These are phyloP conservation scores for Auriculariales sp. DNA, from an alignment of 768 basidiomycete genomes.

Conservation along the genomic window DNA sequence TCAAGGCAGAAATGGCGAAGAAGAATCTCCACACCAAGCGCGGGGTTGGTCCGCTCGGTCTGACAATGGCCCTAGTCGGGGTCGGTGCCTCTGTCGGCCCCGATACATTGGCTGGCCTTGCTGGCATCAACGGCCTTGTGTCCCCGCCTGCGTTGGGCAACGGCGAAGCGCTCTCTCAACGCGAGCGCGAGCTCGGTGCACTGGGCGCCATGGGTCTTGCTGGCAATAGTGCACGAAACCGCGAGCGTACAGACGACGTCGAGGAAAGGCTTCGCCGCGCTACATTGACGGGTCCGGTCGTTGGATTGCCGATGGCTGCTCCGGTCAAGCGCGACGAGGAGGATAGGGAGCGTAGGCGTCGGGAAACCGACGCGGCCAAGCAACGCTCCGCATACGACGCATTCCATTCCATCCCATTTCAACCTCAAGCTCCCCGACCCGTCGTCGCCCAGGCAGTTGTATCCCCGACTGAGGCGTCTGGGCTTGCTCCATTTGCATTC, in stretches of 20 bases:
- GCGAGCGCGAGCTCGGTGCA: slow-evolving; percentile 34
- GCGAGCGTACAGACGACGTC: slow-evolving; percentile 49
- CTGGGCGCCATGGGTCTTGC: slow-evolving; percentile 33
- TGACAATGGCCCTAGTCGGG: slow-evolving; percentile 11
- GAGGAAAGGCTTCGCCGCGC: slow-evolving; percentile 7
- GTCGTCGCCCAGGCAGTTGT: slow-evolving; percentile 12
- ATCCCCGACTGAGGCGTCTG: not conserved
- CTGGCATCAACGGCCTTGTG: slow-evolving; percentile 13
- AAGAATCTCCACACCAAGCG: slow-evolving; percentile 97
- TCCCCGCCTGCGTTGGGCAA: slow-evolving; percentile 5
- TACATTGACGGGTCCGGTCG: not conserved
- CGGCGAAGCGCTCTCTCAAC: slow-evolving; percentile 20
- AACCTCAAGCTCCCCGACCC: slow-evolving; percentile 21
- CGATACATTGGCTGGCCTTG: slow-evolving; percentile 15
- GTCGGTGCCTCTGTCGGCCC: slow-evolving; percentile 14
- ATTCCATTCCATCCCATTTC: slow-evolving; percentile 48
- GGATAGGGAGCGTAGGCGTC: slow-evolving; percentile 5
- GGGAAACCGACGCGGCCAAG: slow-evolving; percentile 22
- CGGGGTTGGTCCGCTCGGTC: slow-evolving; percentile 55
- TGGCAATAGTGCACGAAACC: slow-evolving; percentile 14
- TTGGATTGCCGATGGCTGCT: not conserved
- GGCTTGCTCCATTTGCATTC: not conserved
- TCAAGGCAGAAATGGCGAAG: slow-evolving; percentile 99
- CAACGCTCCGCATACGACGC: slow-evolving; percentile 49
- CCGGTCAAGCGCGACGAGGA: not conserved